Base-by-base conservation (phyloP, 2,329 filamentous ascomycete species). In the Chaetomiaceae sp. region DNA sequence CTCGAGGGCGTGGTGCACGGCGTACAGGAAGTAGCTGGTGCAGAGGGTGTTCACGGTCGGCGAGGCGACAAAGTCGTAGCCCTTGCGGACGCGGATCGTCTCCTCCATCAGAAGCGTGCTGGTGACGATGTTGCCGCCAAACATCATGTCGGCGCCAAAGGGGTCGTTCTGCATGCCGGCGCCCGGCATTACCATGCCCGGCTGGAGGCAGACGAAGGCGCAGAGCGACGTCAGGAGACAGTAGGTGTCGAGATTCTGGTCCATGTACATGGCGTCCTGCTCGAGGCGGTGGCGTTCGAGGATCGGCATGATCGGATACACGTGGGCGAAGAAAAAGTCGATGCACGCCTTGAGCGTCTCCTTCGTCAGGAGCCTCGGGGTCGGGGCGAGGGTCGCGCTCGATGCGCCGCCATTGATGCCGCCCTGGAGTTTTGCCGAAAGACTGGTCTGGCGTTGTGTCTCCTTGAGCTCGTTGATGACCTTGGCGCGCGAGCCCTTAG, bases 1-100 rank as follows among this genome's bases (percentile, higher is more conserved):
- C 55, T 89, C 85, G 41, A 88, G 70, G 33, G 81, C 84, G 54
- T 86, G 85, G 64, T 85, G 81, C 51, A 83, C 85, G 33, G 80
- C 85, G 60, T 88, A 90, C 21, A 92, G 66, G 65, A 92, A 90
- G 67, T 87, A 89, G 48, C 85, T 89, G n/a, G 85, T 89, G 52
- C 83, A 81, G 12, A 88, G 66, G 39, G 72, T 77, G 59, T 81
- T 80, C 52, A 78, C 65, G 8, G 73, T 79, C 7, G 81, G 75
- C 13, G 69, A 70, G 45, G 81, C 78, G 27, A 79, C 71, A 55
- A 82, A 81, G 53, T 85, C 81, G 56, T 76, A 78, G 19, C 78
- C 77, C 62, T 82, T 83, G 49, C 82, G 76, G 4, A 85, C 81
- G n/a, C 80, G 75, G 14, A 83, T 64, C 1, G 78, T 75, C 66